Evolutionary conservation across 139 green algal species (phyloP), one percentile per base, ranked within the genome.

Genomic region (Picochlorum sp.): DNA sequence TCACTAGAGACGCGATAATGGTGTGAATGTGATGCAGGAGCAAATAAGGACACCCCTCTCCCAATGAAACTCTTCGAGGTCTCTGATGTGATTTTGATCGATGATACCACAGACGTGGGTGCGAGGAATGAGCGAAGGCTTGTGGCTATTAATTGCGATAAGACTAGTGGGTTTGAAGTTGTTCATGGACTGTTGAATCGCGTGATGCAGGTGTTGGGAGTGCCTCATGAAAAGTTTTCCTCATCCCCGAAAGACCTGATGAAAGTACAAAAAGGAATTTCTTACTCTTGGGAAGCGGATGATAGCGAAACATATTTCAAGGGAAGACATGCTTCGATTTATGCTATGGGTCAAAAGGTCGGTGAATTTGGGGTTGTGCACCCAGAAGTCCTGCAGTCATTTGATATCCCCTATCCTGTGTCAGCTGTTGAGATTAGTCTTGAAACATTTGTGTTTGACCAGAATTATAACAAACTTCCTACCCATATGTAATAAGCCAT

Each of bases 151-250:
- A 78, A 85, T 68, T 94, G 81, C 72, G 81, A 74, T 69, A 83
- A 82, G 57, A 77, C 79, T 34, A 81, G 74, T 26, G 85, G 85
- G 26, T 99, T 99, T 77, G 94, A 99, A 74, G 77, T 90, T 23
- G 81, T 95, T 45, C 94, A 99, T 65, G 94, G 94, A 3, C 69
- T 98, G 69, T 82, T 99, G 1, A 95, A 99, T 77, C 73, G 91
- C 2, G 70, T 96, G 20, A 98, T 99, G 94, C 84, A 98, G 64
- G 76, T 96, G 49, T 68, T 96, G 26, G 79, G 80, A 6, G 84
- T 98, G 54, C 83, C 84, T 1, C 61, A 49, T 15, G 74, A 75
- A 10, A 34, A 59, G 1, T 45, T 59, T 49, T 38, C 74, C 4
- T 26, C 50, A 23, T 21, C 24, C 4, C 28, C 20, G 7, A 20